Conservation (phyloP, 257 asterid genomes). For the Jasminum sambac region DNA sequence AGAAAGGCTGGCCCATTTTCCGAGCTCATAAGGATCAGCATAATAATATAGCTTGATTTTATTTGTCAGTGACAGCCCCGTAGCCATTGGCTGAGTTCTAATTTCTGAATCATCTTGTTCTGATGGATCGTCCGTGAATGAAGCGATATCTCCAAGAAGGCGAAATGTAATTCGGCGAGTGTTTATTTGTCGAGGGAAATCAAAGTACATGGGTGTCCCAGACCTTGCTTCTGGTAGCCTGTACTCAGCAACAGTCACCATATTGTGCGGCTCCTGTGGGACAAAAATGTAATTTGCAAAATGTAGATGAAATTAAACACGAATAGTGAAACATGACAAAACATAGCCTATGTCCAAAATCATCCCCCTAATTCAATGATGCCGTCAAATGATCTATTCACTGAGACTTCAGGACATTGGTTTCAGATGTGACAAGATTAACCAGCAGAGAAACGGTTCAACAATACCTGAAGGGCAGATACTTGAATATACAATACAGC, state of each 20-base stretch:
- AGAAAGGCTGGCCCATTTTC: constrained; percentile 92
- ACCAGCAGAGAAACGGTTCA: constrained; percentile 6
- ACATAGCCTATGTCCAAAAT: constrained; percentile 9
- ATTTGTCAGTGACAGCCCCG: constrained; percentile 77
- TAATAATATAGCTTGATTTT: constrained; percentile 80
- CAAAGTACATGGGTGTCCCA: constrained; percentile 87
- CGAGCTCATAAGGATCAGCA: constrained; percentile 86
- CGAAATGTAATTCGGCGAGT: constrained; percentile 73
- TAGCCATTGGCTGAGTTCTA: constrained; percentile 54
- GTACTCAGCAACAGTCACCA: constrained; percentile 76
- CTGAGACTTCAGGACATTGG: constrained; percentile 8
- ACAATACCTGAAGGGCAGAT: constrained; percentile 80
- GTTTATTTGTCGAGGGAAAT: constrained; percentile 76
- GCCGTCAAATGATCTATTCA: constrained; percentile 6
- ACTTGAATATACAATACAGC: constrained; percentile 88
- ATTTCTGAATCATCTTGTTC: constrained; percentile 75
- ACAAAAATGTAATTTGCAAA: constrained; percentile 6
- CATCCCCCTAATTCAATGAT: too few species aligned
- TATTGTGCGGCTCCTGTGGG: constrained; percentile 68
- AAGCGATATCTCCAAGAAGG: constrained; percentile 81
- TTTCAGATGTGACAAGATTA: constrained; percentile 19
- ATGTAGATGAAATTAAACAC: too few species aligned
- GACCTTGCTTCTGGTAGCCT: constrained; percentile 87
- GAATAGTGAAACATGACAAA: constrained; percentile 1
- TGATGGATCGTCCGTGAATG: constrained; percentile 77